Evolutionary conservation across 345 rosid species (phyloP).

Genomic region (Salix brachista): DNA sequence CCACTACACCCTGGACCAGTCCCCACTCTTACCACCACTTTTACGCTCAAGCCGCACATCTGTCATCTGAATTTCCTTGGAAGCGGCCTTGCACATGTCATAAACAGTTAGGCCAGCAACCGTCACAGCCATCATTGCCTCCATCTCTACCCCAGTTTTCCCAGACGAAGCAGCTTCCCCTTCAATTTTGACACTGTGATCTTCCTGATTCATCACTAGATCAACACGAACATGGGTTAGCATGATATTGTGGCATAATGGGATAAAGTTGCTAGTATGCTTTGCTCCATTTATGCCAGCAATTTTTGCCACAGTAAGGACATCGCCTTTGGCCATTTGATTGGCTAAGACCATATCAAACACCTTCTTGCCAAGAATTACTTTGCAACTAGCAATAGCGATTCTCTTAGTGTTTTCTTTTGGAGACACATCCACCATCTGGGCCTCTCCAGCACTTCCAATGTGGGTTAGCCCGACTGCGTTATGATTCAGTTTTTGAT

Average conservation of each 20-base stretch:
- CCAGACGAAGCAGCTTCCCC: slow-evolving; percentile 79
- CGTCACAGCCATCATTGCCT: slow-evolving; percentile 79
- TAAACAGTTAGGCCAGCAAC: slow-evolving; percentile 86
- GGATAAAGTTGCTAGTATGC: slow-evolving; percentile 77
- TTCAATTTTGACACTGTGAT: slow-evolving; percentile 66
- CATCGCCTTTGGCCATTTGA: slow-evolving; percentile 91
- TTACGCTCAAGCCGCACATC: slow-evolving; percentile 58
- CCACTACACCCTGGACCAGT: slow-evolving; percentile 35
- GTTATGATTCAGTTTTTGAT: slow-evolving; percentile 11
- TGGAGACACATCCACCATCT: slow-evolving; percentile 91
- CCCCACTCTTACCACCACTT: slow-evolving; percentile 86
- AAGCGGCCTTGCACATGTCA: slow-evolving; percentile 98
- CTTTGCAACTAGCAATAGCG: slow-evolving; percentile 77
- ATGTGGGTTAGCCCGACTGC: slow-evolving; percentile 51
- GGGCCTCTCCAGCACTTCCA: slow-evolving; percentile 64
- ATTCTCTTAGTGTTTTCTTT: slow-evolving; percentile 61
- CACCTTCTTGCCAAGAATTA: slow-evolving; percentile 61
- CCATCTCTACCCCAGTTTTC: slow-evolving; percentile 93
- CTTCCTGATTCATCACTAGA: slow-evolving; percentile 51
- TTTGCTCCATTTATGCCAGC: slow-evolving; percentile 92
- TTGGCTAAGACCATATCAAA: slow-evolving; percentile 75
- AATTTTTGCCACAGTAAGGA: slow-evolving; percentile 80
- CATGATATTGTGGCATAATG: slow-evolving; percentile 77
- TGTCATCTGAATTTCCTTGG: slow-evolving; percentile 65
- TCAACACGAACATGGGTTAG: slow-evolving; percentile 68